phyloP scores from a whole-genome alignment of 2,329 filamentous ascomycete species.

The Tolypocladium pustulatum region DNA sequence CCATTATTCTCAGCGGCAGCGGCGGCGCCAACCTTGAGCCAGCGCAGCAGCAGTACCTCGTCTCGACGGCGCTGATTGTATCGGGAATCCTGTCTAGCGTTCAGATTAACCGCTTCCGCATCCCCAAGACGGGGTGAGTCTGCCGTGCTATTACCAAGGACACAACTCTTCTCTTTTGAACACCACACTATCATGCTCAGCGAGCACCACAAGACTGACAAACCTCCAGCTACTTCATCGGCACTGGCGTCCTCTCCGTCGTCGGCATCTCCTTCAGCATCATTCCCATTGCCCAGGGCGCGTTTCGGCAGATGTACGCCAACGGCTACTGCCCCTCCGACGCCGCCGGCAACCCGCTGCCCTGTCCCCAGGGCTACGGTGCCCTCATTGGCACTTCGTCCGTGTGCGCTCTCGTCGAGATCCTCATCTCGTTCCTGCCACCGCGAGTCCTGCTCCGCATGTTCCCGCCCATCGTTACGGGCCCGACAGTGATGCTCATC shows the following conservation, averaged over 20 bases:
- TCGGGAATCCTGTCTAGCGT: conserved; percentile 64
- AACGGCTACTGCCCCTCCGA: conserved; percentile 56
- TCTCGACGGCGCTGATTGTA: conserved; percentile 69
- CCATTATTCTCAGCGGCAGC: conserved; percentile 56
- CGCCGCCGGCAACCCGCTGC: conserved; percentile 52
- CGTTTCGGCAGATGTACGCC: conserved; percentile 66
- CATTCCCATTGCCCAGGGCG: conserved; percentile 43
- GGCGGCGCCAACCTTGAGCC: conserved; percentile 52
- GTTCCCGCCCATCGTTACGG: conserved; percentile 71
- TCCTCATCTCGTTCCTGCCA: conserved; percentile 65
- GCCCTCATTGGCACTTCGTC: conserved; percentile 58
- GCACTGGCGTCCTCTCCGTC: conserved; percentile 71
- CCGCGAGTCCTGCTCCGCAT: conserved; percentile 58
- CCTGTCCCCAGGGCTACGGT: conserved; percentile 69
- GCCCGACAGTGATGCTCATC: conserved; percentile 60
- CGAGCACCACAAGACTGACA: conserved; percentile 1
- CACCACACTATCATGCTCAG: background rate
- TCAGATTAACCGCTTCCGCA: conserved; percentile 69
- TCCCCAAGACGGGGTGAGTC: conserved; percentile 50
- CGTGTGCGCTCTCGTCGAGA: conserved; percentile 57
- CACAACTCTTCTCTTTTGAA: background rate
- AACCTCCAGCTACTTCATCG: conserved; percentile 55
- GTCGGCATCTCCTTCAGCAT: conserved; percentile 45
- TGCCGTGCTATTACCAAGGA: background rate
- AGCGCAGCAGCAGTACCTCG: conserved; percentile 61